Evolutionary conservation across 116 monocot species (phyloP), one percentile per base, ranked within the genome.

Genomic region (Iris pallida): DNA sequence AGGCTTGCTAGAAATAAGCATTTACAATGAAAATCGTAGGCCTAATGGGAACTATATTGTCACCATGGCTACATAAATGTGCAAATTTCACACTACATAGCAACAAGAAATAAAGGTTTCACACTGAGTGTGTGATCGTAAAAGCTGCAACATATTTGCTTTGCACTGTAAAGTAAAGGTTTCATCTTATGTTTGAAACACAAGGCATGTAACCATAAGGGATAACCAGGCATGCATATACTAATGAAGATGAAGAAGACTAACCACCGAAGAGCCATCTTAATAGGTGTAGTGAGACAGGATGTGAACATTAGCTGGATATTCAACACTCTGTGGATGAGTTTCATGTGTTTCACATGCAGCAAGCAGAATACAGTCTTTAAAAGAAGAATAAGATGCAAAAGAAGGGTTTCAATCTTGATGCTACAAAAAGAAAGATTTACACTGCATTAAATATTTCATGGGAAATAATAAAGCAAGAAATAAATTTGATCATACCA

Each of bases 231-330:
- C n/a, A n/a, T n/a, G n/a, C n/a, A n/a, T n/a, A n/a, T n/a, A n/a
- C n/a, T n/a, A n/a, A n/a, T n/a, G n/a, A n/a, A n/a, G 13, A 52
- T 10, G 52, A 7, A 47, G 10, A 61, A 53, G 44, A 89, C 82
- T 79, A 18, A 96, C 96, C 96, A 96, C n/a, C 81, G 86, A 44
- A 96, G 68, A 16, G 96, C 92, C 96, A 96, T 96, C 77, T 89
- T 92, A 64, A 96, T 96, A 45, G 96, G 96, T 20, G 96, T 96
- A 49, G 92, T 96, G 20, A 96, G 81, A 75, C 96, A 96, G 49
- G 96, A 85, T 7, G 96, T 96, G 61, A 96, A 96, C 18, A 87
- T 96, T 92, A 68, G 96, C 96, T 54, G 96, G 96, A 76, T 89
- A 96, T 68, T 96, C 89, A 17, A 75, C 80, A 81, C 96, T 96